Evolutionary conservation across 495 filamentous ascomycete species (phyloP), one percentile per base, ranked within the genome.

Genomic region (Viridothelium virens): DNA sequence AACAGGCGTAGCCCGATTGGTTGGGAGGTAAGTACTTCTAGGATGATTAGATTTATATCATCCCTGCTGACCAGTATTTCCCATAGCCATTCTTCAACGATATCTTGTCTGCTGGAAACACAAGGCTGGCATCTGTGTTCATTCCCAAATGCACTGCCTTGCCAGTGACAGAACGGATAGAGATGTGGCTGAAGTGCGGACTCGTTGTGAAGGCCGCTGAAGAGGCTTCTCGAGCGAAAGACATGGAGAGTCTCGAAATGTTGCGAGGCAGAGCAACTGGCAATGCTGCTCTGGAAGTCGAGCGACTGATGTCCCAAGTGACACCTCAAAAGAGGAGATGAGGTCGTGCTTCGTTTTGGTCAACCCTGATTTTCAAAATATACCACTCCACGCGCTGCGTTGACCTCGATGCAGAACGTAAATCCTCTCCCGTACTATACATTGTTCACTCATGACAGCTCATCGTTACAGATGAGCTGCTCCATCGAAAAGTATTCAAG

Each of bases 121-220:
- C 90, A 33, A 89, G 91, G 64, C 80, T 96, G 3, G 95, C 95
- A 6, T 84, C 87, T 2, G 68, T 82, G 4, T 98, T 96, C 74
- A 85, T 97, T 61, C 88, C 91, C 10, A 98, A 97, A 77, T 96
- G 92, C 77, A 85, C 84, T 59, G 77, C 77, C 48, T 69, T 87
- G 50, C 79, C 82, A 31, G 78, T 83, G 10, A 81, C 84, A 61
- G 89, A 91, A 65, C 80, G 87, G 39, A 86, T 96, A 63, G 87
- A 90, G 72, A 96, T 97, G 94, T 97, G 91, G 84, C 85, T 95
- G 69, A 96, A 96, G 77, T 97, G 95, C 75, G 92, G 92, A 34
- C 85, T 95, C 85, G 81, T 92, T 37, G 85, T 89, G 33, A 91
- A 92, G 79, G 94, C 95, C 11, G 95, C 87, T 16, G 92, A 97